Evolutionary conservation across 2,329 filamentous ascomycete genomes (phyloP), one percentile per base, ranked within the genome.

Genomic region (Ceratocystiopsis minuta): DNA sequence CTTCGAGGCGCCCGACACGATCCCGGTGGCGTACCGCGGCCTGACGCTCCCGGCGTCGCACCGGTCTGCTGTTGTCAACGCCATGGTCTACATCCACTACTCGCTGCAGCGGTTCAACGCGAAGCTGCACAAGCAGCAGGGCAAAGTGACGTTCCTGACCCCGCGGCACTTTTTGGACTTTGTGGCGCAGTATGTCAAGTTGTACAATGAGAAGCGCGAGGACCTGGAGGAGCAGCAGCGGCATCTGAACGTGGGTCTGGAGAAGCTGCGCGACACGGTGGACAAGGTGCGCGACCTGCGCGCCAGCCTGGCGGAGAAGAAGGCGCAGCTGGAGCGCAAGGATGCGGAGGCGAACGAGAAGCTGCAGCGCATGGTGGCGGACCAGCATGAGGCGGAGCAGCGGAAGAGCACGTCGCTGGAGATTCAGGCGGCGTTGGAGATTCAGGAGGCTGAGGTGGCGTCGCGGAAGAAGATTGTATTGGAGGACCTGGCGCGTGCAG

Each of bases 21-120:
- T 98, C 48, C 90, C 87, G 3, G 80, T 96, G 28, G 90, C 87
- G 10, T 98, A 94, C 57, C 78, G 85, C 42, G 83, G 82, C 37
- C 75, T 98, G 42, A 71, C 63, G 46, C 67, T 96, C 42, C 92
- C 90, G 17, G 83, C 88, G 10, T 82, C 81, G 42, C 88, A 98
- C 58, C 78, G 90, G 48, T 86, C 95, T 58, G 75, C 87, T 3
- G 78, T 99, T 38, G 75, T 98, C 59, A 99, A 99, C 57, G 82
- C 87, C 0, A 98, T 99, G 90, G 92, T 99, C 3, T 92, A 94
- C 55, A 88, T 98, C 16, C 90, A 99, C 56, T 86, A 96, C 62
- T 98, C 90, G 2, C 65, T 98, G 39, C 84, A 88, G 48, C 72
- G 74, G 40, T 92, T 95, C 70, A 98, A 98, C 55, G 67, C 72